phyloP scores from a whole-genome alignment of 2,329 filamentous ascomycete genomes.

The Colletotrichum liaoningense region DNA sequence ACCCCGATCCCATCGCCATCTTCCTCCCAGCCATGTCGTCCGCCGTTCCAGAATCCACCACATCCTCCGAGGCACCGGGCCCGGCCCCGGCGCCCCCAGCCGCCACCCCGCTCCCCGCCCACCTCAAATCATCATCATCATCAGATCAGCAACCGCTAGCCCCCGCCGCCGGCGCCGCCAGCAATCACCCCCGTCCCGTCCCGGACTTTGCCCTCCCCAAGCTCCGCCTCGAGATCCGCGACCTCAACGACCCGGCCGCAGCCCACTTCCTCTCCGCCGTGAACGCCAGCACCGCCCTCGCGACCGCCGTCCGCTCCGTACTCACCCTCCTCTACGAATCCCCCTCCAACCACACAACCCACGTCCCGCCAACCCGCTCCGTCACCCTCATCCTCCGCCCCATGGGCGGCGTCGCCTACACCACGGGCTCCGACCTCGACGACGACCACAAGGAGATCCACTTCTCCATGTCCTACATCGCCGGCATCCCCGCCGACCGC shows the following conservation, averaged over 20 bases:
- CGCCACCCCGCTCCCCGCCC: constrained; percentile 29
- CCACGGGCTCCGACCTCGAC: constrained; percentile 82
- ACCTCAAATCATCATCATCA: neutral
- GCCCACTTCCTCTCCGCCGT: constrained; percentile 75
- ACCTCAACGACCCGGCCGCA: constrained; percentile 70
- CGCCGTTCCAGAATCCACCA: constrained; percentile 1
- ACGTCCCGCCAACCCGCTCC: constrained; percentile 77
- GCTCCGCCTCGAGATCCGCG: constrained; percentile 69
- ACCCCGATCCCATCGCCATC: constrained; percentile 25
- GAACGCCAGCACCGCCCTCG: constrained; percentile 71
- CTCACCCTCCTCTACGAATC: constrained; percentile 76
- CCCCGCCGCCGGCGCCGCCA: constrained; percentile 13
- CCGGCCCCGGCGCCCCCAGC: constrained; percentile 18
- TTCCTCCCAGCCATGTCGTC: constrained; percentile 36
- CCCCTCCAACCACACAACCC: constrained; percentile 53
- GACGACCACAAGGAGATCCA: constrained; percentile 93
- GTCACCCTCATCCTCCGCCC: constrained; percentile 84
- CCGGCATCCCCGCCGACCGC: constrained; percentile 55
- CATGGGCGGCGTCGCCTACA: constrained; percentile 91
- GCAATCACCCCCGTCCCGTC: neutral
- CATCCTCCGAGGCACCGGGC: constrained; percentile 11
- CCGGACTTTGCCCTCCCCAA: constrained; percentile 55
- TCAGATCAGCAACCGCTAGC: constrained; percentile 1
- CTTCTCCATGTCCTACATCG: constrained; percentile 82
- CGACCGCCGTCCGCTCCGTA: constrained; percentile 74